A percentile compares a stretch with the other conserved stretches of the same genome.
These are phyloP conservation scores for Pilobolus umbonatus DNA, from an alignment of 192 early-diverging fungal genomes.

Conservation along the genomic window DNA sequence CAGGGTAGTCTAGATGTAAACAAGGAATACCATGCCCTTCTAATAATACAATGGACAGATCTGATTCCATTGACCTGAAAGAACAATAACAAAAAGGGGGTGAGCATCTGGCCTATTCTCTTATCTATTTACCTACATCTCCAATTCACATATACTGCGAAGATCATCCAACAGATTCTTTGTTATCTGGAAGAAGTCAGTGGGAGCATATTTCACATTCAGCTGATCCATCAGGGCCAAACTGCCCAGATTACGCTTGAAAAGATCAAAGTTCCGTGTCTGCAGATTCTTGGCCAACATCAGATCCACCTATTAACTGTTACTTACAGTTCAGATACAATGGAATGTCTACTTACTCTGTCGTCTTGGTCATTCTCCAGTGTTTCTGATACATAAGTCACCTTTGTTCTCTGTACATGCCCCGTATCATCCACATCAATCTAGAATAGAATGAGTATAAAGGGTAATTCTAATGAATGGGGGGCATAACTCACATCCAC, in stretches of 20 bases:
- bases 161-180: constrained; percentile 22
- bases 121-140: constrained; percentile 29
- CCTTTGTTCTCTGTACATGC: constrained; percentile 17
- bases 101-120: too few species aligned
- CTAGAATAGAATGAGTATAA: constrained; percentile 9
- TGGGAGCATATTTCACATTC: constrained; percentile 24
- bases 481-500: constrained; percentile 20
- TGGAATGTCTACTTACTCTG: background rate
- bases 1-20: constrained; percentile 25
- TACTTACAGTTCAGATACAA: background rate
- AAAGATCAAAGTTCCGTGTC: constrained; percentile 1
- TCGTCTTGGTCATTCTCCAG: constrained; percentile 30
- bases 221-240: constrained; percentile 25
- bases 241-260: constrained; percentile 22
- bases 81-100: background rate
- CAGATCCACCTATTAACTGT: constrained; percentile 15
- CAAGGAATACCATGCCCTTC: constrained; percentile 32
- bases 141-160: constrained; percentile 15
- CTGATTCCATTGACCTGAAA: constrained; percentile 12
- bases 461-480: background rate
- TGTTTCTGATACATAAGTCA: constrained; percentile 29
- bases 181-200: constrained; percentile 23
- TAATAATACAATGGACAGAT: constrained; percentile 17
- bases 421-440: constrained; percentile 30
- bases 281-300: constrained; percentile 22